Conservation (phyloP, 2,329 filamentous ascomycete genomes). For the Davidsoniella neocaledoniae region DNA sequence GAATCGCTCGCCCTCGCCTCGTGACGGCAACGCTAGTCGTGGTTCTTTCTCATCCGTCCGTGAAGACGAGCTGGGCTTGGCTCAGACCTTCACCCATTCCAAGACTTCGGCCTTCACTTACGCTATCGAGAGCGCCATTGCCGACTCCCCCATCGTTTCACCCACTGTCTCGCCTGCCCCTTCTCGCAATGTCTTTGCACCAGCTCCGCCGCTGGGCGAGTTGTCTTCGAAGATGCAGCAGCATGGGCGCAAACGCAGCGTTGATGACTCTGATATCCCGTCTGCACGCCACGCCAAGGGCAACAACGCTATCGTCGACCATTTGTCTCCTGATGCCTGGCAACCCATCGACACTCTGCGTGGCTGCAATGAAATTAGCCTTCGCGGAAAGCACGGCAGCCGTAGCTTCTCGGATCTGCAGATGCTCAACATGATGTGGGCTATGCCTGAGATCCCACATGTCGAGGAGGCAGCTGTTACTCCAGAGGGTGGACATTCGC, state of each 20-base stretch:
- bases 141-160: constrained; percentile 34
- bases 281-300: neutral
- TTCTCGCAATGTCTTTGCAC: constrained; percentile 33
- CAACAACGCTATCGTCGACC: constrained; percentile 18
- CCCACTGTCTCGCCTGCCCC: constrained; percentile 29
- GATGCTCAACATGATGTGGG: constrained; percentile 38
- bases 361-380: constrained; percentile 46
- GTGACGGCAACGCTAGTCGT: constrained; percentile 18
- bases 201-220: constrained; percentile 21
- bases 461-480: constrained; percentile 12
- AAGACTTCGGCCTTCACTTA: constrained; percentile 43
- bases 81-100: constrained; percentile 46
- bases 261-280: neutral
- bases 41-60: constrained; percentile 47
- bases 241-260: neutral
- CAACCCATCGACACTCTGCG: constrained; percentile 40
- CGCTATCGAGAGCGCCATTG: constrained; percentile 31
- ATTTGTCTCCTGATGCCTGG: constrained; percentile 40
- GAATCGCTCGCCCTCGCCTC: constrained; percentile 3
- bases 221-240: neutral
- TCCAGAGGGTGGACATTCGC: constrained; percentile 29
- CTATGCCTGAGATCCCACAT: constrained; percentile 17
- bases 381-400: constrained; percentile 41
- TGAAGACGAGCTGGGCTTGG: constrained; percentile 40
- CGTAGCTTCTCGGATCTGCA: constrained; percentile 45